Percentiles rank a stretch among this genome's conserved stretches.
Conservation (phyloP, 108 stramenopile genomes). For the Pseudonitzschia multiseries region DNA sequence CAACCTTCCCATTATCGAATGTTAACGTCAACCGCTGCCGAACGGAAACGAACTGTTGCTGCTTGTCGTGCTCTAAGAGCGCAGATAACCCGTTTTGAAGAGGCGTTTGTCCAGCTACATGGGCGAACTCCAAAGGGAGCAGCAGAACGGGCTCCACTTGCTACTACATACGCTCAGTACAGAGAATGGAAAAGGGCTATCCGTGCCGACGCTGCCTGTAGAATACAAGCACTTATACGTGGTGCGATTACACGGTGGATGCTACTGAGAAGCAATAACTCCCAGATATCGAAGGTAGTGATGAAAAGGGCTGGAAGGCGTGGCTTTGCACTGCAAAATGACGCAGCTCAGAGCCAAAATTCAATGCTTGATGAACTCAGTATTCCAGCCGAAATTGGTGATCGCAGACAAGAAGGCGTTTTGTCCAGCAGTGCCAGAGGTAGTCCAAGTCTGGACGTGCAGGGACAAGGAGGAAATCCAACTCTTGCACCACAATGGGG, state of each 20-base stretch:
- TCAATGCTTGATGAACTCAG: conserved; percentile 53
- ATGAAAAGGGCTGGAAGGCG: conserved; percentile 42
- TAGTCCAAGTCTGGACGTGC: background rate
- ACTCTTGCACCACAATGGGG: conserved; percentile 37
- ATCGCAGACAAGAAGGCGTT: conserved; percentile 18
- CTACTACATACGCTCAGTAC: conserved; percentile 87
- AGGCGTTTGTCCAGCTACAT: conserved; percentile 75
- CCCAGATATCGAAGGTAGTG: conserved; percentile 51
- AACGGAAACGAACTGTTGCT: conserved; percentile 83
- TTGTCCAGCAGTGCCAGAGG: conserved; percentile 3
- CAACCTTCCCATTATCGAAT: conserved; percentile 69
- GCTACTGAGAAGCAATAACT: conserved; percentile 51
- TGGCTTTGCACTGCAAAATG: conserved; percentile 7
- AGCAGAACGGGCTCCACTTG: conserved; percentile 81
- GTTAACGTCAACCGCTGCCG: conserved; percentile 82
- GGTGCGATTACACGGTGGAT: conserved; percentile 54
- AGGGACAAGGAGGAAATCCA: conserved; percentile 1
- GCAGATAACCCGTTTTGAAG: conserved; percentile 87
- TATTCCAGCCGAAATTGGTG: conserved; percentile 75
- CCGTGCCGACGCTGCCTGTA: conserved; percentile 82
- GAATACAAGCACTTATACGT: conserved; percentile 80
- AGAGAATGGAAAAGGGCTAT: conserved; percentile 88
- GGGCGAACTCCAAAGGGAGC: conserved; percentile 80
- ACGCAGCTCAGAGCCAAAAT: conserved; percentile 14
- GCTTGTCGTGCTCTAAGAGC: conserved; percentile 86